phyloP scores from a whole-genome alignment of 352 stramenopile species.

The Phytophthora podocarpi region DNA sequence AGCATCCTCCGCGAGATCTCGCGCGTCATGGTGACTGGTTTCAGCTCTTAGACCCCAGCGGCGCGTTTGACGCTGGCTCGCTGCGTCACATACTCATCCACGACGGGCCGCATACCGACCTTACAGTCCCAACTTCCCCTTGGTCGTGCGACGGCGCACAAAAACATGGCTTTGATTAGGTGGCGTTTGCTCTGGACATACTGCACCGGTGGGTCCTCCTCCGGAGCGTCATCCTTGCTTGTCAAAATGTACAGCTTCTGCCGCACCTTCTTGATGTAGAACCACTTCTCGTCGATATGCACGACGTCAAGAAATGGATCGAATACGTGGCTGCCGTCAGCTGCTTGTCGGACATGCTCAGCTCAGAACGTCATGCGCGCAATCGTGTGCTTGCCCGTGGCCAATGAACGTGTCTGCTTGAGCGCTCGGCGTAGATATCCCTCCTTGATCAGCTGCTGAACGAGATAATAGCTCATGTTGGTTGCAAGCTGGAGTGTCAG shows the following conservation, averaged over 20 bases:
- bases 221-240: background rate
- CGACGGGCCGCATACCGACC: background rate
- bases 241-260: constrained; percentile 7
- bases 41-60: too few relatives aligned
- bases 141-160: constrained; percentile 4
- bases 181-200: background rate
- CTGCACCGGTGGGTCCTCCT: background rate
- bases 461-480: background rate
- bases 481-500: background rate
- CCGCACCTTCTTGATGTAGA: constrained; percentile 6
- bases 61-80: background rate
- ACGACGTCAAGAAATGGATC: constrained; percentile 1
- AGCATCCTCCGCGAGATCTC: too few relatives aligned
- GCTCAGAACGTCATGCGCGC: background rate
- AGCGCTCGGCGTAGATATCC: constrained; percentile 6
- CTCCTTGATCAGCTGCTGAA: constrained; percentile 8
- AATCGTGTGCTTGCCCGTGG: background rate
- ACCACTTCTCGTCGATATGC: constrained; percentile 12
- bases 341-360: background rate
- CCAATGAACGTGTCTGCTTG: background rate
- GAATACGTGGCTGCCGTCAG: background rate
- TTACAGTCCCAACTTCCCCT: constrained; percentile 3
- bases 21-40: too few relatives aligned
- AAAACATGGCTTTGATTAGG: constrained; percentile 1
- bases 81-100: background rate